Evolutionary conservation across 2,329 filamentous ascomycete species (phyloP).

Genomic region (Calonectria pseudoreteaudii): DNA sequence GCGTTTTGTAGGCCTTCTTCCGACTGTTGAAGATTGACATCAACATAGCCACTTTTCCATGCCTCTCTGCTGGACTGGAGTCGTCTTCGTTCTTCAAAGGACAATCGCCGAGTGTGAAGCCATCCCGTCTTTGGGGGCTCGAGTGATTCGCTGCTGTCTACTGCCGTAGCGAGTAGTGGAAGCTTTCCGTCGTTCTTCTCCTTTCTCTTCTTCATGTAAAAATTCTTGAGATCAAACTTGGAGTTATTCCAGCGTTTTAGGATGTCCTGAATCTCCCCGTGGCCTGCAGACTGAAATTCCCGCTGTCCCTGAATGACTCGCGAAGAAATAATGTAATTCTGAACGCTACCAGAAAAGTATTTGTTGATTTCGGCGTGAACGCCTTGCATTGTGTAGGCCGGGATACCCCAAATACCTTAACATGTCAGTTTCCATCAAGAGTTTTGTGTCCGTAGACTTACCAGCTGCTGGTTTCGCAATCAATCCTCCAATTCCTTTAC

Average conservation of each 20-base stretch:
- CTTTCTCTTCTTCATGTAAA: constrained; percentile 65
- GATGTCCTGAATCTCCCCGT: constrained; percentile 73
- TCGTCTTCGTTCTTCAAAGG: constrained; percentile 64
- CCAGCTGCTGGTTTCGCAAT: constrained; percentile 86
- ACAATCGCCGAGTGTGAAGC: constrained; percentile 59
- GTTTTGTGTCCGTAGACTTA: constrained; percentile 50
- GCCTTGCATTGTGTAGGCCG: constrained; percentile 86
- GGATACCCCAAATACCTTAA: constrained; percentile 74
- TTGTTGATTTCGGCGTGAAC: constrained; percentile 82
- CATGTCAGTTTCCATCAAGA: constrained; percentile 6
- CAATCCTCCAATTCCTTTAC: constrained; percentile 85
- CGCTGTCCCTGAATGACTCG: constrained; percentile 80
- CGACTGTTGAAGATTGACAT: constrained; percentile 24
- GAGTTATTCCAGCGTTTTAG: constrained; percentile 73
- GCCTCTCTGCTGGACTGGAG: constrained; percentile 60
- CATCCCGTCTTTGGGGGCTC: constrained; percentile 58
- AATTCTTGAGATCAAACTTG: constrained; percentile 70
- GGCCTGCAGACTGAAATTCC: constrained; percentile 67
- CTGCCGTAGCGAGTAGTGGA: constrained; percentile 34
- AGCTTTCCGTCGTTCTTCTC: constrained; percentile 53
- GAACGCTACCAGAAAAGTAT: constrained; percentile 75
- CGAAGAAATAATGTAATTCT: constrained; percentile 84
- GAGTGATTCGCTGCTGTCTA: constrained; percentile 35
- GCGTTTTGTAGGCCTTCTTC: constrained; percentile 29
- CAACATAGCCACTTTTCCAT: constrained; percentile 49